These are phyloP conservation scores for Xylaria sp. DNA, from an alignment of 2,329 filamentous ascomycete species.

Conservation along the genomic window DNA sequence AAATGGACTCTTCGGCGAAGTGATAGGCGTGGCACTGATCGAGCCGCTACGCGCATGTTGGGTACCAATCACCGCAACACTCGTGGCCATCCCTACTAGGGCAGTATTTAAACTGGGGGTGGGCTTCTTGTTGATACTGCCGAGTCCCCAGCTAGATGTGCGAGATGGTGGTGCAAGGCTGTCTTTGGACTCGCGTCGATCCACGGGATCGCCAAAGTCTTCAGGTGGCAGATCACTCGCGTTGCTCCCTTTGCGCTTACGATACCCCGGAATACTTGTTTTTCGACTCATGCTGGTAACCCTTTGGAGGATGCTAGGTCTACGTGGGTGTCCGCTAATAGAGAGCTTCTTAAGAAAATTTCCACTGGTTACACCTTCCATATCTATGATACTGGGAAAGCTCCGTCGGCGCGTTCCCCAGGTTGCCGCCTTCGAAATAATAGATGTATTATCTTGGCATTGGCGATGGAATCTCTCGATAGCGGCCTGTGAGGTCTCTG, in stretches of 20 bases:
- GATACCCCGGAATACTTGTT: slow-evolving; percentile 56
- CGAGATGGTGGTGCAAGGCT: slow-evolving; percentile 63
- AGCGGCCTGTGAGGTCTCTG: slow-evolving; percentile 62
- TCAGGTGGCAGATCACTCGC: slow-evolving; percentile 51
- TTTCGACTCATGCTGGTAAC: slow-evolving; percentile 62
- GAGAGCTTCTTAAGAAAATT: slow-evolving; percentile 72
- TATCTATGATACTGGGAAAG: slow-evolving; percentile 67
- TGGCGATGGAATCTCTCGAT: slow-evolving; percentile 64
- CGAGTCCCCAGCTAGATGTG: slow-evolving; percentile 60
- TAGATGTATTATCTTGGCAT: slow-evolving; percentile 66
- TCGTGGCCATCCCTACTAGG: slow-evolving; percentile 64
- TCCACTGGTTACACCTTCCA: slow-evolving; percentile 68
- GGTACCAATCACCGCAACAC: slow-evolving; percentile 65
- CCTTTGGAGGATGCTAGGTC: slow-evolving; percentile 65
- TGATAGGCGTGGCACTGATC: slow-evolving; percentile 63
- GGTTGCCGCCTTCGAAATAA: slow-evolving; percentile 72
- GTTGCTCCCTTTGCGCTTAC: slow-evolving; percentile 60
- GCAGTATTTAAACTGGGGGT: slow-evolving; percentile 69
- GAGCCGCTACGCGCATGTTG: slow-evolving; percentile 69
- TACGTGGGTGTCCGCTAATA: slow-evolving; percentile 58
- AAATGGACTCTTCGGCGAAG: slow-evolving; percentile 65
- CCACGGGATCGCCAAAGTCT: slow-evolving; percentile 40
- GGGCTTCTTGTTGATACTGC: slow-evolving; percentile 58
- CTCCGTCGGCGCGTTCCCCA: slow-evolving; percentile 76
- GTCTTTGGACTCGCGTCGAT: slow-evolving; percentile 56